Conservation (phyloP, 2,329 filamentous ascomycete species). For the Zasmidium cellare region DNA sequence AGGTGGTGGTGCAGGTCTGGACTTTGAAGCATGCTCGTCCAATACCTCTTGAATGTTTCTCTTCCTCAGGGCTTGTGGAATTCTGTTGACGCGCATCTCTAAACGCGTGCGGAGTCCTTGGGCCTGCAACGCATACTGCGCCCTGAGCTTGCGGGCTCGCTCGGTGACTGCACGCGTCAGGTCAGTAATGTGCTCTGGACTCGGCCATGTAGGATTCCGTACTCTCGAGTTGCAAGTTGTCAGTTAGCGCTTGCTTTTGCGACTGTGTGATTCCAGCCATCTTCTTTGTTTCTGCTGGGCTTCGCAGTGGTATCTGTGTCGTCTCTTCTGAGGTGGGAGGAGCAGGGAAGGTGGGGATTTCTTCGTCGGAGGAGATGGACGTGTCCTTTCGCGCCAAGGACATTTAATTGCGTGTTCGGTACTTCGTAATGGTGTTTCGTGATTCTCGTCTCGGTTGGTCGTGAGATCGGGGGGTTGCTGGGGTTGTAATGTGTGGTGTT, state of each 20-base stretch:
- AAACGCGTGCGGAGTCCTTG: conserved; percentile 82
- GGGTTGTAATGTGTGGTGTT: background rate
- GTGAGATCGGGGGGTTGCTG: background rate
- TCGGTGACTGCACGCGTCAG: conserved; percentile 67
- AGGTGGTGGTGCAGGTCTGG: conserved; percentile 26
- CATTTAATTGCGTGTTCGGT: background rate
- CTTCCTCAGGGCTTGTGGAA: conserved; percentile 76
- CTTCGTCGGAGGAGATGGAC: conserved; percentile 12
- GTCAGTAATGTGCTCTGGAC: conserved; percentile 20
- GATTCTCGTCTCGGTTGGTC: background rate
- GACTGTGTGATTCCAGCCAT: conserved; percentile 39
- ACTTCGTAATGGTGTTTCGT: background rate
- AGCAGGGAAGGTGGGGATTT: conserved; percentile 12
- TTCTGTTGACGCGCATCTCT: conserved; percentile 90
- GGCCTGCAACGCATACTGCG: conserved; percentile 85
- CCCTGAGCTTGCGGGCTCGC: conserved; percentile 80
- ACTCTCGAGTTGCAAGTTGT: conserved; percentile 90
- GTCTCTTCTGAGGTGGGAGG: conserved; percentile 7
- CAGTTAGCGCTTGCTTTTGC: conserved; percentile 84
- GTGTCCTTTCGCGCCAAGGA: background rate
- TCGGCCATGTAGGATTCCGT: conserved; percentile 29
- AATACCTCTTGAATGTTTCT: conserved; percentile 80
- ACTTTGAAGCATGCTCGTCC: conserved; percentile 47
- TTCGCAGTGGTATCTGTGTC: conserved; percentile 21
- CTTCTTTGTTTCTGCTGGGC: conserved; percentile 19